These are phyloP conservation scores for Candida chauliodis DNA, from an alignment of 805 yeast genomes.

Conservation along the genomic window DNA sequence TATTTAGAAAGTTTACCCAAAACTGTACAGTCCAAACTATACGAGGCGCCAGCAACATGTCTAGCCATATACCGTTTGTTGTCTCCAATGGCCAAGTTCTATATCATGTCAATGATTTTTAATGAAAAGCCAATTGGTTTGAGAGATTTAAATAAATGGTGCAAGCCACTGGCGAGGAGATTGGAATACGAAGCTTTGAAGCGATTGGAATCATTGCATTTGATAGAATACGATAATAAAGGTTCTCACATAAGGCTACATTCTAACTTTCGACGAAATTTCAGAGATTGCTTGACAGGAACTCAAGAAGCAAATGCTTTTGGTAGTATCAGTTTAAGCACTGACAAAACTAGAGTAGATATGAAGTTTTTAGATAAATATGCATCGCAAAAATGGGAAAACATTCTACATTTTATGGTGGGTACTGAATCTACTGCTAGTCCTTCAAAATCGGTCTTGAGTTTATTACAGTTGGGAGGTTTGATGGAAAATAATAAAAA, in stretches of 20 bases:
- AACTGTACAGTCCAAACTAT: constrained; percentile 76
- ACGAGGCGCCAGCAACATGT: constrained; percentile 86
- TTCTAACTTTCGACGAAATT: constrained; percentile 68
- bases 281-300: constrained; percentile 83
- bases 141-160: constrained; percentile 71
- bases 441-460: constrained; percentile 81
- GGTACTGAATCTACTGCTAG: constrained; percentile 71
- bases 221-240: constrained; percentile 59
- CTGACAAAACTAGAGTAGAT: constrained; percentile 55
- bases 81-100: constrained; percentile 86
- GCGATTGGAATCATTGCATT: constrained; percentile 69
- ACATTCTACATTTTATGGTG: constrained; percentile 94
- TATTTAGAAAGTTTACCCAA: constrained; percentile 89
- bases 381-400: constrained; percentile 90
- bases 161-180: constrained; percentile 55
- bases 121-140: constrained; percentile 69
- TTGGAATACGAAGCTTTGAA: constrained; percentile 75
- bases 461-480: constrained; percentile 73
- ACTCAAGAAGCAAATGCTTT: constrained; percentile 63
- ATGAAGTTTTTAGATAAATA: constrained; percentile 70
- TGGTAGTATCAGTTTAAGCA: constrained; percentile 59
- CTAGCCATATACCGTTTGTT: constrained; percentile 86
- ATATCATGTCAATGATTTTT: constrained; percentile 82
- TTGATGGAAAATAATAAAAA: constrained; percentile 58
- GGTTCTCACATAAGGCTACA: constrained; percentile 54